A percentile compares a stretch with the other conserved stretches of the same genome.
Evolutionary conservation across 1,284 basidiomycete species (phyloP).

Genomic region (Austroboletus novae-zelandiae): DNA sequence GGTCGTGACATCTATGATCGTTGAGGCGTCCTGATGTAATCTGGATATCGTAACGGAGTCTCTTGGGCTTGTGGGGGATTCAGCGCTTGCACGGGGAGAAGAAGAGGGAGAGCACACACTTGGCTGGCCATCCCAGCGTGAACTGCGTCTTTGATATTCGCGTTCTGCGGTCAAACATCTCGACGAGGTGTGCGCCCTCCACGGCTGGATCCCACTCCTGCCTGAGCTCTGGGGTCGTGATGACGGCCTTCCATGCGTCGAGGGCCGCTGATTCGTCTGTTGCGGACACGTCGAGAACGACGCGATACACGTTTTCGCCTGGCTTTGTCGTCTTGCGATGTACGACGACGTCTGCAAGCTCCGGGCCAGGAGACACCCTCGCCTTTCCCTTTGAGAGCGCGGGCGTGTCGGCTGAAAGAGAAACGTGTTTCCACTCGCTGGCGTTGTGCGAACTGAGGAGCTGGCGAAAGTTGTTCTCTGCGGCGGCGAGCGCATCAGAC

Average conservation of each 20-base stretch:
- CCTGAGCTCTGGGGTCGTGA: slow-evolving; percentile 83
- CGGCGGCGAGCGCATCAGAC: slow-evolving; percentile 66
- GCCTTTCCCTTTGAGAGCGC: slow-evolving; percentile 59
- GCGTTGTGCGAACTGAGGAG: slow-evolving; percentile 62
- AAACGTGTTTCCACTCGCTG: slow-evolving; percentile 70
- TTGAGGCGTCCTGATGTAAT: slow-evolving; percentile 76
- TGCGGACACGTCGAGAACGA: slow-evolving; percentile 75
- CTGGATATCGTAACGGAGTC: slow-evolving; percentile 93
- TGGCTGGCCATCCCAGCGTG: slow-evolving; percentile 94
- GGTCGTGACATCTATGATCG: slow-evolving; percentile 90
- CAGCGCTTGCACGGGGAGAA: slow-evolving; percentile 1
- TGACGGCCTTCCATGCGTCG: slow-evolving; percentile 79
- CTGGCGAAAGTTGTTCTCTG: slow-evolving; percentile 68
- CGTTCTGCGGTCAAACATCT: slow-evolving; percentile 84
- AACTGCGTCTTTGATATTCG: slow-evolving; percentile 89
- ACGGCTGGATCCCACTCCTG: slow-evolving; percentile 94
- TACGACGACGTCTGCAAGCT: slow-evolving; percentile 63
- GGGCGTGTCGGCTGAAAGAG: slow-evolving; percentile 43
- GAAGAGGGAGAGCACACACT: slow-evolving; percentile 50
- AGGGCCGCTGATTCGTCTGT: slow-evolving; percentile 63
- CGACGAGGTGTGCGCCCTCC: slow-evolving; percentile 79
- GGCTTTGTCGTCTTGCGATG: slow-evolving; percentile 63
- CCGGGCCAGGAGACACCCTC: slow-evolving; percentile 49
- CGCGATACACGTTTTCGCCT: slow-evolving; percentile 79
- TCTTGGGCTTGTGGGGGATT: slow-evolving; percentile 60